These are phyloP conservation scores for Pyrenophora teres DNA, from an alignment of 2,329 filamentous ascomycete genomes.

Conservation along the genomic window DNA sequence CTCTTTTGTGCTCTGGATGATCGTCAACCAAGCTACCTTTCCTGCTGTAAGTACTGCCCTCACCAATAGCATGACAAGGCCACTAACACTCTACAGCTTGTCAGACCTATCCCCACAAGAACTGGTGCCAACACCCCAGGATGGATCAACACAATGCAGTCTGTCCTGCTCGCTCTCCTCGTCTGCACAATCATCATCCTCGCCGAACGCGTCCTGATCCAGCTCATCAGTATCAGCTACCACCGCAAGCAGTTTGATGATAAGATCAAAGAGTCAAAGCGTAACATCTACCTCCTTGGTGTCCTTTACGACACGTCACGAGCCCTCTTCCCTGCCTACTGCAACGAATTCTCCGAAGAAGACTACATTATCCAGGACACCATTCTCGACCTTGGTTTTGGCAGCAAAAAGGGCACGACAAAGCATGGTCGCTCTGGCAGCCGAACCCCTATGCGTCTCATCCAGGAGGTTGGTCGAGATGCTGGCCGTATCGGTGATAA, in stretches of 20 bases:
- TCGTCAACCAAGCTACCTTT: constrained; percentile 65
- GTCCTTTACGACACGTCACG: constrained; percentile 90
- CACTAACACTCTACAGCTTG: constrained; percentile 9
- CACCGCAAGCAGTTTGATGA: constrained; percentile 82
- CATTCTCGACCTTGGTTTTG: constrained; percentile 63
- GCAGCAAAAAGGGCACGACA: constrained; percentile 57
- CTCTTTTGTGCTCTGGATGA: constrained; percentile 64
- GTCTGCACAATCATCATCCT: constrained; percentile 73
- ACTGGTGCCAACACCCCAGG: constrained; percentile 11
- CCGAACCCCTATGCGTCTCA: constrained; percentile 76
- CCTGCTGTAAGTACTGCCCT: constrained; percentile 44
- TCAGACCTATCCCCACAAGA: constrained; percentile 18
- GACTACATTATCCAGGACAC: constrained; percentile 88
- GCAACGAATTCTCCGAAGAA: constrained; percentile 85
- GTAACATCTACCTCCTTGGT: constrained; percentile 77
- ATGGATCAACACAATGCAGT: constrained; percentile 64
- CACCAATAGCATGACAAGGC: not conserved
- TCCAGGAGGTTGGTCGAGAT: constrained; percentile 69
- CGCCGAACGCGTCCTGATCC: constrained; percentile 77
- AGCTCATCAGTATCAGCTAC: constrained; percentile 83
- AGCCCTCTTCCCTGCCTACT: constrained; percentile 88
- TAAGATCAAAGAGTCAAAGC: constrained; percentile 87
- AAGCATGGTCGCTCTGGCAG: constrained; percentile 62
- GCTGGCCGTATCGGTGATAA: constrained; percentile 84
- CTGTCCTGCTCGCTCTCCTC: constrained; percentile 69